phyloP scores from a whole-genome alignment of 768 basidiomycete genomes.

The Suillus bovinus region DNA sequence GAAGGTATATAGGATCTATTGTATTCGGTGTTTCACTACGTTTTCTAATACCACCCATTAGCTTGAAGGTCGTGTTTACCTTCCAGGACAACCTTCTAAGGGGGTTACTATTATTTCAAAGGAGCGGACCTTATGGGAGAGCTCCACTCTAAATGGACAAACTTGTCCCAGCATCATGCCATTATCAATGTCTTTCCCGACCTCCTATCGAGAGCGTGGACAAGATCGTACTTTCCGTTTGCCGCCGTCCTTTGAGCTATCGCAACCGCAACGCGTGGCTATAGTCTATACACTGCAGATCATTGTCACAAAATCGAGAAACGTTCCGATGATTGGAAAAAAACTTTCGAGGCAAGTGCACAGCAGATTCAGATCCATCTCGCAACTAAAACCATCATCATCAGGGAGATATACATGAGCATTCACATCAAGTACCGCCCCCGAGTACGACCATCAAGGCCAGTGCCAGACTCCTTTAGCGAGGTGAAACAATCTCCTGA shows the following conservation, averaged over 20 bases:
- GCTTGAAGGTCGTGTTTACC: conserved; percentile 26
- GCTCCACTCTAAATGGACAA: conserved; percentile 9
- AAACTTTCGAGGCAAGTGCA: conserved; percentile 7
- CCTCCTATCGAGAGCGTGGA: conserved; percentile 24
- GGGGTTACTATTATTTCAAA: conserved; percentile 25
- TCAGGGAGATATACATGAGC: conserved; percentile 25
- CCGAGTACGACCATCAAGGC: conserved; percentile 33
- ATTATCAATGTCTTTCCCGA: conserved; percentile 30
- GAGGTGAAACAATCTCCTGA: conserved; percentile 30
- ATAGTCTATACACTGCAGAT: conserved; percentile 28
- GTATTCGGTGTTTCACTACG: not conserved
- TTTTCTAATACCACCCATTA: conserved; percentile 12
- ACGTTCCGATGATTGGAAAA: conserved; percentile 12
- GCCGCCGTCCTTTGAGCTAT: conserved; percentile 32
- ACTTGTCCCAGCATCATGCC: conserved; percentile 31
- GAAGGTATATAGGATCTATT: conserved; percentile 22
- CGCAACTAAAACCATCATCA: conserved; percentile 6
- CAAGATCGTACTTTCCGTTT: conserved; percentile 25
- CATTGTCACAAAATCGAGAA: conserved; percentile 21
- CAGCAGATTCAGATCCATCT: not conserved
- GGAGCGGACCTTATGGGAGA: conserved; percentile 25
- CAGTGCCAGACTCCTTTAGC: conserved; percentile 24
- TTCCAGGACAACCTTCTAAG: conserved; percentile 17
- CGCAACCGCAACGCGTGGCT: conserved; percentile 24
- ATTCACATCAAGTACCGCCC: conserved; percentile 29